Conservation (phyloP, 257 asterid species). For the Catharanthus roseus region DNA sequence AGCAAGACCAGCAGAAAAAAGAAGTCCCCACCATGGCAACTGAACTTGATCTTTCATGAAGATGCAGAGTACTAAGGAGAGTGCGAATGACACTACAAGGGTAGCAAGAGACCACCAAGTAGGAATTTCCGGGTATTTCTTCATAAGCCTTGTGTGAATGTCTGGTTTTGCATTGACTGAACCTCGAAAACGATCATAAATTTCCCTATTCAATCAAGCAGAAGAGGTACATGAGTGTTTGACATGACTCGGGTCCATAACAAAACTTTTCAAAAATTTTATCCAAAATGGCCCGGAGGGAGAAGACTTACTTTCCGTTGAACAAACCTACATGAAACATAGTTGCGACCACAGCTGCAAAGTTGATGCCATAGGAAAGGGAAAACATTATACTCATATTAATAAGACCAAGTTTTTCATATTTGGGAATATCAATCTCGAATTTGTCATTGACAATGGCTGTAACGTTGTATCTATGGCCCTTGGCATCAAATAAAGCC, state of each 20-base stretch:
- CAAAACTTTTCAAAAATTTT: too few relatives aligned
- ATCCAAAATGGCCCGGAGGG: too few relatives aligned
- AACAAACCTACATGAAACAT: slow-evolving; percentile 61
- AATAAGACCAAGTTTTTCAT: too few relatives aligned
- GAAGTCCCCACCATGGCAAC: slow-evolving; percentile 82
- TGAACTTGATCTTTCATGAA: slow-evolving; percentile 61
- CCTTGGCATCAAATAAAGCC: slow-evolving; percentile 26
- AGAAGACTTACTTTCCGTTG: slow-evolving; percentile 54
- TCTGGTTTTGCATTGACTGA: slow-evolving; percentile 43
- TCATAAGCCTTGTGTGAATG: slow-evolving; percentile 69
- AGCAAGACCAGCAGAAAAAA: slow-evolving; percentile 40
- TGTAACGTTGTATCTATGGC: slow-evolving; percentile 40
- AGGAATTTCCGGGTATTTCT: slow-evolving; percentile 56
- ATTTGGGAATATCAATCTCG: too few relatives aligned
- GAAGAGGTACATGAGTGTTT: too few relatives aligned
- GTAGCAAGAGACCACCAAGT: slow-evolving; percentile 58
- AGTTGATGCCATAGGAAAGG: slow-evolving; percentile 51
- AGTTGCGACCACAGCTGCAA: slow-evolving; percentile 59
- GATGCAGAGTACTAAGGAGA: slow-evolving; percentile 47
- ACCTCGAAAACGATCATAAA: slow-evolving; percentile 24
- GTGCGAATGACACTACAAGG: slow-evolving; percentile 36
- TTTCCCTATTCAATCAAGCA: slow-evolving; percentile 47
- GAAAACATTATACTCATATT: slow-evolving; percentile 45
- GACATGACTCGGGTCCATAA: too few relatives aligned
- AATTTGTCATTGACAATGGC: slow-evolving; percentile 39